Evolutionary conservation across 352 stramenopile species (phyloP).

Genomic region (Phytophthora litchii): DNA sequence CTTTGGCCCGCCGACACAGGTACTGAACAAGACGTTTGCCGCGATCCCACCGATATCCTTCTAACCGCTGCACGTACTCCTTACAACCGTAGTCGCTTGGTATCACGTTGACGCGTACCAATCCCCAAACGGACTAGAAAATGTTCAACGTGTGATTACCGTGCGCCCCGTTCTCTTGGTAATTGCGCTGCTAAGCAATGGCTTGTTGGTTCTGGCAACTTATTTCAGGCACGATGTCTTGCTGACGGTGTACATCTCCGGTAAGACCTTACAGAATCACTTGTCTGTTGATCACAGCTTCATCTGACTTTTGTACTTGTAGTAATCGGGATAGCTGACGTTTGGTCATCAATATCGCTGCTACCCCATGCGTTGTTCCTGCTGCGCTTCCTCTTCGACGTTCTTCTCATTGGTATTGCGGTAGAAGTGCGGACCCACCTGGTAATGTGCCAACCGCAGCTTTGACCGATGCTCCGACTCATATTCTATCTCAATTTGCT

Average conservation of each 20-base stretch:
- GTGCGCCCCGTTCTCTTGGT: constrained; percentile 40
- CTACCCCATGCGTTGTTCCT: constrained; percentile 69
- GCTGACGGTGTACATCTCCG: constrained; percentile 52
- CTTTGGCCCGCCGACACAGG: constrained; percentile 36
- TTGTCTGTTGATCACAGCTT: neutral
- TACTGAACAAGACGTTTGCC: constrained; percentile 1
- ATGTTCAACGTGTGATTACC: constrained; percentile 36
- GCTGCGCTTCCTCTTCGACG: constrained; percentile 60
- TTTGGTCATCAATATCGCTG: constrained; percentile 48
- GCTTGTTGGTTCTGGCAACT: constrained; percentile 31
- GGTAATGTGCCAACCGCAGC: constrained; percentile 26
- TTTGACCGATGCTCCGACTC: neutral
- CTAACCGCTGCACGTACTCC: neutral
- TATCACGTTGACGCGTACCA: constrained; percentile 49
- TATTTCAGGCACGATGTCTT: constrained; percentile 35
- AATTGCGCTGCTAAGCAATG: constrained; percentile 38
- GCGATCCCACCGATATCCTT: too few species aligned
- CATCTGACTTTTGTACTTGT: neutral
- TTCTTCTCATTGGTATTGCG: constrained; percentile 46
- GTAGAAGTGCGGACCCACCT: constrained; percentile 50
- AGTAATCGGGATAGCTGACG: constrained; percentile 42
- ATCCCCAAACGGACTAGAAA: constrained; percentile 28
- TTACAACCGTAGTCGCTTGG: constrained; percentile 46
- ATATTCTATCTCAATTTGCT: neutral
- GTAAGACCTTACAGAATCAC: constrained; percentile 25